A percentile compares a stretch with the other conserved stretches of the same genome.
Evolutionary conservation across 2,329 filamentous ascomycete genomes (phyloP).

Genomic region (Trichoderma afroharzianum): DNA sequence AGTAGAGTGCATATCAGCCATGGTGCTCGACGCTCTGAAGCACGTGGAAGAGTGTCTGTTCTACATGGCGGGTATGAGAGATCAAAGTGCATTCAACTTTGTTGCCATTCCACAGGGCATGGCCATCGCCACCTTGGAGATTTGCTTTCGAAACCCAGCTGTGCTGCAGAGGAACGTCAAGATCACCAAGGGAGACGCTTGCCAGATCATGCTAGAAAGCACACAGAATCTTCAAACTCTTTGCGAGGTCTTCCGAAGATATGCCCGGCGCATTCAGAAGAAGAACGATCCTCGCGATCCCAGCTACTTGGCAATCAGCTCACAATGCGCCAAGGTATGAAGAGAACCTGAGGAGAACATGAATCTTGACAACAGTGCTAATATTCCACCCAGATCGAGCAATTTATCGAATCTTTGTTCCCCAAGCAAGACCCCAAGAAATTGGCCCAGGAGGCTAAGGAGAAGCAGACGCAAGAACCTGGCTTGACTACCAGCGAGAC

Average conservation of each 20-base stretch:
- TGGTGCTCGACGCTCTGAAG: conserved; percentile 85
- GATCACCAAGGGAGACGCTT: conserved; percentile 93
- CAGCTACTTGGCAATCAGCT: conserved; percentile 87
- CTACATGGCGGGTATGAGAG: conserved; percentile 90
- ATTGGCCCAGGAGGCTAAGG: conserved; percentile 39
- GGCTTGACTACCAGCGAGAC: conserved; percentile 56
- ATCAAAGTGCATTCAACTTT: conserved; percentile 99
- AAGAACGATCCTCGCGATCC: conserved; percentile 95
- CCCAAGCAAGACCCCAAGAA: conserved; percentile 73
- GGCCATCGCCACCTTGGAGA: conserved; percentile 92
- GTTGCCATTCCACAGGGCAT: conserved; percentile 94
- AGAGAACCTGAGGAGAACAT: background rate
- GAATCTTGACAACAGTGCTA: conserved; percentile 12
- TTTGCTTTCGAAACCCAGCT: conserved; percentile 85
- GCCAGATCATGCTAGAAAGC: conserved; percentile 84
- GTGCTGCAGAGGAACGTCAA: conserved; percentile 89
- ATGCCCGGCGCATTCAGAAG: conserved; percentile 76
- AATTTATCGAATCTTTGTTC: conserved; percentile 93
- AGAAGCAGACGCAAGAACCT: conserved; percentile 39
- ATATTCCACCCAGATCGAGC: conserved; percentile 64
- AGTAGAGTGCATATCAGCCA: conserved; percentile 82
- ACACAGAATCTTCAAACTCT: conserved; percentile 84
- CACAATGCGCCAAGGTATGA: conserved; percentile 76
- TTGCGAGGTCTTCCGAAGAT: conserved; percentile 76
- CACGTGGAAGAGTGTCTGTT: conserved; percentile 93